These are phyloP conservation scores for Mycosphaerella arachidis DNA, from an alignment of 2,329 filamentous ascomycete species.

Conservation along the genomic window DNA sequence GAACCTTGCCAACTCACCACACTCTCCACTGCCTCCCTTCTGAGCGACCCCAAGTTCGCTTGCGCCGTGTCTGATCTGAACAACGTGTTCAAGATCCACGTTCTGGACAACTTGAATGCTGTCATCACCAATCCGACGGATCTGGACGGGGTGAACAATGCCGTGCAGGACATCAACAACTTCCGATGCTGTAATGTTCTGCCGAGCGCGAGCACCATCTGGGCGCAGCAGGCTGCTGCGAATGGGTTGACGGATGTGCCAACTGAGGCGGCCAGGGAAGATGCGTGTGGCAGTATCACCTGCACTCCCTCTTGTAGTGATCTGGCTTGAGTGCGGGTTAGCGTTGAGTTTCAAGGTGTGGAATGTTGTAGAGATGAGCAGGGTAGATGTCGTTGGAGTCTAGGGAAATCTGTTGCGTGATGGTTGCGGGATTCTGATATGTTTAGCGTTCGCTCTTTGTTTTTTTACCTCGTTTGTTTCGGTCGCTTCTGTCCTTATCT, in stretches of 20 bases:
- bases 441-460: too few species aligned
- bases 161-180: conserved; percentile 17
- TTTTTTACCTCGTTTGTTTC: too few species aligned
- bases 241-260: neutral
- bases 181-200: conserved; percentile 25
- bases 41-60: conserved; percentile 11
- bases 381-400: too few species aligned
- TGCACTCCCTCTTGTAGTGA: neutral
- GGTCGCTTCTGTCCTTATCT: too few species aligned
- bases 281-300: neutral
- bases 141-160: conserved; percentile 1
- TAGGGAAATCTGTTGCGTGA: too few species aligned
- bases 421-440: too few species aligned
- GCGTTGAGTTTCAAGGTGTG: too few species aligned
- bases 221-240: neutral
- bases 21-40: conserved; percentile 5
- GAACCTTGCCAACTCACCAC: conserved; percentile 22
- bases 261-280: neutral
- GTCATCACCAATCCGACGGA: conserved; percentile 12
- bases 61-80: conserved; percentile 11
- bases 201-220: conserved; percentile 11
- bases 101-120: conserved; percentile 14
- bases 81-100: conserved; percentile 16
- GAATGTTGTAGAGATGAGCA: too few species aligned
- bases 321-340: neutral